Evolutionary conservation across 495 filamentous ascomycete species (phyloP), one percentile per base, ranked within the genome.

Genomic region (Penicillium nucicola): DNA sequence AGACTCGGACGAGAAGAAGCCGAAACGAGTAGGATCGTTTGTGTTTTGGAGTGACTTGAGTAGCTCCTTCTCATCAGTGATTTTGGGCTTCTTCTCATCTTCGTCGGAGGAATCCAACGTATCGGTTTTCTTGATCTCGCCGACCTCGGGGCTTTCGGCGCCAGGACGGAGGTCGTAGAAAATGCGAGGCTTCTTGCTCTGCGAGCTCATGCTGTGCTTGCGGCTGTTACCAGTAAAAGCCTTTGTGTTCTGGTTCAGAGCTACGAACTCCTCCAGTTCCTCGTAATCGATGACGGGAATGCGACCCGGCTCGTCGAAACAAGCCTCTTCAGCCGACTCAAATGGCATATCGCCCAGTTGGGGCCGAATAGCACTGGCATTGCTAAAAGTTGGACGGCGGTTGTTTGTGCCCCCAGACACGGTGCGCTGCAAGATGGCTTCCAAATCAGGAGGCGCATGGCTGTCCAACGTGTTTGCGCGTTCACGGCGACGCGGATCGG

Each of bases 1-100:
- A 58, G 88, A 84, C 28, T 92, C 88, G 0, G 95, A 96, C 0
- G 90, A 96, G 69, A 98, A 98, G 69, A 97, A 97, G 48, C 89
- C 92, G 67, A 93, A 97, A 0, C 92, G 84, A 65, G 83, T 89
- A 13, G 79, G 82, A 51, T 88, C 82, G 52, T 73, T 76, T 36
- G 66, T 68, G 32, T 71, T 77, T 49, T 65, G 71, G 22, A 69
- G 56, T 1, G 58, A 62, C 20, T 67, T 56, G 4, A 73, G 53
- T 14, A 60, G 45, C 18, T 57, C 62, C 57, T 66, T 69, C 49
- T 69, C 67, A 41, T 71, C 55, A 8, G 71, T 17, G 10, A 58
- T 43, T 13, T 69, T 64, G 19, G 36, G 49, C 3, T 50, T 38
- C 13, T 52, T 42, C 17, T 69, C 62, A 17, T 57, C 45, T 15